Percentiles rank a stretch among this genome's conserved stretches.
These are phyloP conservation scores for Magnaporthales sp. DNA, from an alignment of 2,329 filamentous ascomycete genomes.

Conservation along the genomic window DNA sequence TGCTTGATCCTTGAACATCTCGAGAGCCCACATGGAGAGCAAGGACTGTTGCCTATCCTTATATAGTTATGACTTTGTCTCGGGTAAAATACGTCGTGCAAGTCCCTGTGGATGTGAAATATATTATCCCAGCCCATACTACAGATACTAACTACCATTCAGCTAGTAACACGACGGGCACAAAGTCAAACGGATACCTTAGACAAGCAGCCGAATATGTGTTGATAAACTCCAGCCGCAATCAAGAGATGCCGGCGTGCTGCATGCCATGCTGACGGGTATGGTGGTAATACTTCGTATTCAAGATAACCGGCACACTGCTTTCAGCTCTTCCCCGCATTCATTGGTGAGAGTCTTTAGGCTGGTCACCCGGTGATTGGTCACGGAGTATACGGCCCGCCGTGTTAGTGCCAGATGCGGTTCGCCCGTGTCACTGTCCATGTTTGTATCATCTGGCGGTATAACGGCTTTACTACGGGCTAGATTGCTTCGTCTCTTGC, in stretches of 20 bases:
- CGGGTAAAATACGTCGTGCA: not conserved
- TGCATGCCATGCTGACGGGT: not conserved
- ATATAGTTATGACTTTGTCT: not conserved
- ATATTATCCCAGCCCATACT: not conserved
- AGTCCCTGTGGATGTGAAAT: not conserved
- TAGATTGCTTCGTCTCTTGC: not conserved
- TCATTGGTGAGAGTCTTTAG: not conserved
- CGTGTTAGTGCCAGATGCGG: not conserved
- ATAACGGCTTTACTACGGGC: not conserved
- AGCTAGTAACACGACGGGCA: not conserved
- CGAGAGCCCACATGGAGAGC: not conserved
- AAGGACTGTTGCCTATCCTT: not conserved
- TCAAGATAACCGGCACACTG: not conserved
- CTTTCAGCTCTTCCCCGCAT: not conserved
- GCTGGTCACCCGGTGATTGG: not conserved
- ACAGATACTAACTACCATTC: not conserved
- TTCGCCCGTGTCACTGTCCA: not conserved
- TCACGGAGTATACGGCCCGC: not conserved
- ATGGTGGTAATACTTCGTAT: slow-evolving; percentile 1
- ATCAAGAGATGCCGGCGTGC: not conserved
- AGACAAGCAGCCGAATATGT: not conserved
- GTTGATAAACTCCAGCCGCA: not conserved
- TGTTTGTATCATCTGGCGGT: not conserved
- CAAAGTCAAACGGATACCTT: not conserved
- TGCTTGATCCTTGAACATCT: not conserved